Conservation (phyloP, 257 asterid genomes). For the Solanum gandarillasii region DNA sequence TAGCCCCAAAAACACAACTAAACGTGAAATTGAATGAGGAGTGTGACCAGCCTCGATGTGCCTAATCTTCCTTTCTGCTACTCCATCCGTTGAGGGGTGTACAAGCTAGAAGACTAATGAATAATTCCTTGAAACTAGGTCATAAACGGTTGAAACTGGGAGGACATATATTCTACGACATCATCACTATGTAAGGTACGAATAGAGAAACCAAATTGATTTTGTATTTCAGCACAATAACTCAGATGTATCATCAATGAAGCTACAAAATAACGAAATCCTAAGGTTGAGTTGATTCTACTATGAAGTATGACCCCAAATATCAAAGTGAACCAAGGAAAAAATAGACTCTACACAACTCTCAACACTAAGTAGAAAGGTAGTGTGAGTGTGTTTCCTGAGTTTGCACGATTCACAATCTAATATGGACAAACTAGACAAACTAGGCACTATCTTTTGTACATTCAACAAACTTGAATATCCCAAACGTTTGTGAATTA, state of each 20-base stretch:
- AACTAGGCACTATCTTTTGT: not conserved
- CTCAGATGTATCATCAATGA: not conserved
- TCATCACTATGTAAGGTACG: not conserved
- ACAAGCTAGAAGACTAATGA: not conserved
- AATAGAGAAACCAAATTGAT: not conserved
- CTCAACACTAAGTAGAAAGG: not conserved
- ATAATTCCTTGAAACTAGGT: not conserved
- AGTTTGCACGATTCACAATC: not conserved
- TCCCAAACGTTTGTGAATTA: not conserved
- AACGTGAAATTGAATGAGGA: not conserved
- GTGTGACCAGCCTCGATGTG: not conserved
- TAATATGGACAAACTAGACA: not conserved
- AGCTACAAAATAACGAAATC: not conserved
- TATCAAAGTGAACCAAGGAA: not conserved
- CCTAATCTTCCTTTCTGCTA: not conserved
- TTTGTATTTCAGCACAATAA: not conserved
- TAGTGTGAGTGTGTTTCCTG: not conserved
- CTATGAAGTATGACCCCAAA: not conserved
- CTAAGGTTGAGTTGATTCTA: not conserved
- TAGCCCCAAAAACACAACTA: not conserved
- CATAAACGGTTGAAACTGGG: not conserved
- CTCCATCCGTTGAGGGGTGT: not conserved
- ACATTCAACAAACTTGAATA: not conserved
- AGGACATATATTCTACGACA: not conserved
- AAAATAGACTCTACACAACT: not conserved